Base-by-base conservation (phyloP, 2,329 filamentous ascomycete genomes). In the Botrytis medusae region DNA sequence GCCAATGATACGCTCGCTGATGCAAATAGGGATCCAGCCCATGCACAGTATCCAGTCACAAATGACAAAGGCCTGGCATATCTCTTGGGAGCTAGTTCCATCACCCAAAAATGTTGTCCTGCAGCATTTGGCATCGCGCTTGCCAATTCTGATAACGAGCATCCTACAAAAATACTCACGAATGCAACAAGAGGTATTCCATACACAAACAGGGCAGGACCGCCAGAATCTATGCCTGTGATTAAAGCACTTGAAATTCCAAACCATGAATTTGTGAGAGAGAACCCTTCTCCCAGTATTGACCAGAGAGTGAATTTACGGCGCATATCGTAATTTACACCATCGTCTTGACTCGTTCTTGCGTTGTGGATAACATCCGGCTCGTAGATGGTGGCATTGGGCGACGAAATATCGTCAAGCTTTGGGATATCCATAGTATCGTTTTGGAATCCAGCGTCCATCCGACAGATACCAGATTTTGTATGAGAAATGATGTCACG, bases 51-150 rank as follows among this genome's bases (percentile, higher is more conserved):
- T 18, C 71, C 71, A 16, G 71, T 69, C 10, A 72, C 51, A 48
- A 46, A 72, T 29, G 71, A 72, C 22, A 72, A 57, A 48, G 44
- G 51, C n/a, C 71, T 72, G 6, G 71, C 71, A 48, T 69, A 72
- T 69, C 25, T 72, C 34, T 69, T 72, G 8, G 71, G 71, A 18
- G 71, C 71, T 29, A 72, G 29, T 46, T 72, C 62, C 62, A 72
- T 72, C 7, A 54, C 29, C 71, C 71, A 72, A 67, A 68, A 72
- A 72, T 72, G 71, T 40, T 72, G 71, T 22, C 71, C 71, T 57
- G 71, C 71, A 69, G 71, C 71, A 42, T 72, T 69, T 37, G 71
- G 71, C 71, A 72, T 72, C 20, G 71, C 62, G 69, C 71, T 72
- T 25, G 63, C 71, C 42, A 72, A 25, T 54, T 72, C 71, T 22